These are phyloP conservation scores for Tricholoma sp. DNA, from an alignment of 768 basidiomycete genomes.

Conservation along the genomic window DNA sequence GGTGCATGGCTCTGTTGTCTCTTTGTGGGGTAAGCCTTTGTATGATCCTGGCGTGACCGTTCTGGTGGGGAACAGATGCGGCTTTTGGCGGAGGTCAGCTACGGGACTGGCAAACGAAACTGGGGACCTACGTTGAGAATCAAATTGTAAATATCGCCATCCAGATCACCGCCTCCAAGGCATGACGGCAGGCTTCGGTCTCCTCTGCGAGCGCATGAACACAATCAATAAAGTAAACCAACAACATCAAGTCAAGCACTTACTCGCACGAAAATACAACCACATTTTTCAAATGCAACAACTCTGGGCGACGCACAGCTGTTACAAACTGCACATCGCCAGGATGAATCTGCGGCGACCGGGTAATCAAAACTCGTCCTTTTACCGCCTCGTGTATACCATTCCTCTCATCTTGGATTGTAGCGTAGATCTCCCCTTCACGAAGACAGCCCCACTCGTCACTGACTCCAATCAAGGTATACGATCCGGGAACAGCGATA, in stretches of 20 bases:
- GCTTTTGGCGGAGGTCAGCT: constrained; percentile 14
- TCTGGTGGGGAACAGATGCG: constrained; percentile 21
- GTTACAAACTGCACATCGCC: constrained; percentile 38
- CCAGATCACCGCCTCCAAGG: constrained; percentile 51
- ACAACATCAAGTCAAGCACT: constrained; percentile 3
- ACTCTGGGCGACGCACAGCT: constrained; percentile 35
- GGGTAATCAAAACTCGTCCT: constrained; percentile 39
- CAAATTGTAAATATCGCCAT: constrained; percentile 49
- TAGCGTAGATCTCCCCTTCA: constrained; percentile 46
- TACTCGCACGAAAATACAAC: constrained; percentile 49
- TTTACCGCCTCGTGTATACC: constrained; percentile 21
- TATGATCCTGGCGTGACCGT: constrained; percentile 34
- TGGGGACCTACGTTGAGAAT: constrained; percentile 31
- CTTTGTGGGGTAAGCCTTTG: constrained; percentile 26
- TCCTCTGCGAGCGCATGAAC: constrained; percentile 25
- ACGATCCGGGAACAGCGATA: constrained; percentile 44
- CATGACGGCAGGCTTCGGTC: constrained; percentile 38
- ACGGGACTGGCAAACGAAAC: neutral
- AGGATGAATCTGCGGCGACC: constrained; percentile 51
- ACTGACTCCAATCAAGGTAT: constrained; percentile 47
- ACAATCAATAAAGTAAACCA: neutral
- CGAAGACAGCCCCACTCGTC: constrained; percentile 43
- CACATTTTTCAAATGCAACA: constrained; percentile 37
- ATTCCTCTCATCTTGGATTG: constrained; percentile 26
- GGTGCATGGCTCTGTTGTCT: constrained; percentile 26